phyloP scores from a whole-genome alignment of 2,329 filamentous ascomycete genomes.

The Cucurbitaria berberidis region DNA sequence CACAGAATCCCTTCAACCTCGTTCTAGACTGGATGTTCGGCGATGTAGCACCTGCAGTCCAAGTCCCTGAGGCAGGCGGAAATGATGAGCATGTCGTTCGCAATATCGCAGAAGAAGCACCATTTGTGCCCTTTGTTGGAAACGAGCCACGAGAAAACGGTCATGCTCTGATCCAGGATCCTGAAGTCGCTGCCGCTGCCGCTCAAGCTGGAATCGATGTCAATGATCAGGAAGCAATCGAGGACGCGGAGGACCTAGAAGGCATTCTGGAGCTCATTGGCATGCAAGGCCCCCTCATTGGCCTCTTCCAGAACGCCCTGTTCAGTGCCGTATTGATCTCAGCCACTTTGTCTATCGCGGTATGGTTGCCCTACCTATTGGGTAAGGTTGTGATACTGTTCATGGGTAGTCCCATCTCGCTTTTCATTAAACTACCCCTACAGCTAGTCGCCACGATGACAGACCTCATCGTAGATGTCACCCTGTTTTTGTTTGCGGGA shows the following conservation, averaged over 20 bases:
- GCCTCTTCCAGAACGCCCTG: constrained; percentile 90
- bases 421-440: constrained; percentile 71
- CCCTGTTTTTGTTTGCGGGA: constrained; percentile 67
- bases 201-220: constrained; percentile 71
- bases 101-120: constrained; percentile 65
- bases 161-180: constrained; percentile 52
- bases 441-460: constrained; percentile 73
- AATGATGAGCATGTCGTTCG: constrained; percentile 67
- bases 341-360: constrained; percentile 80
- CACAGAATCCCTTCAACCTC: constrained; percentile 33
- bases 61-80: constrained; percentile 32
- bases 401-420: constrained; percentile 75
- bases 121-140: constrained; percentile 62
- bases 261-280: constrained; percentile 95
- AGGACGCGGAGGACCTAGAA: constrained; percentile 90
- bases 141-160: constrained; percentile 40
- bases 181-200: constrained; percentile 68
- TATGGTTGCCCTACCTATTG: constrained; percentile 91
- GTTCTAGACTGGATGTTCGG: constrained; percentile 57
- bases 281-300: constrained; percentile 90
- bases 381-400: constrained; percentile 84
- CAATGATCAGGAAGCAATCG: constrained; percentile 72
- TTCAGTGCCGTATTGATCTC: constrained; percentile 90
- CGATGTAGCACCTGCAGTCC: constrained; percentile 48
- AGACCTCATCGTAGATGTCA: constrained; percentile 79